A percentile compares a stretch with the other conserved stretches of the same genome.
phyloP scores from a whole-genome alignment of 257 asterid species.

The Leonotis leonurus region DNA sequence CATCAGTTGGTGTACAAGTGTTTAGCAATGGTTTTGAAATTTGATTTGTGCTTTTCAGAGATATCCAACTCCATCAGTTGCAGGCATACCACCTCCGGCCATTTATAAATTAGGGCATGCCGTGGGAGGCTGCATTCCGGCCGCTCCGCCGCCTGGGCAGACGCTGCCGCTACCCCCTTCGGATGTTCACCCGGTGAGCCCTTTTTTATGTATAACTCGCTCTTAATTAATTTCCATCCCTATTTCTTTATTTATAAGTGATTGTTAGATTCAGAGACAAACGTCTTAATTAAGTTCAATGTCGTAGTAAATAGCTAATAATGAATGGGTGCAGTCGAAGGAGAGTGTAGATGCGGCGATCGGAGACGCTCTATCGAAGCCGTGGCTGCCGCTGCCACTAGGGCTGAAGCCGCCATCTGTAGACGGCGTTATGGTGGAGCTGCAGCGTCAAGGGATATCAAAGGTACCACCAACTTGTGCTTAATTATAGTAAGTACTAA shows the following conservation, averaged over 20 bases:
- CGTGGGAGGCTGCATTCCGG: conserved; percentile 27
- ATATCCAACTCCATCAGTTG: conserved; percentile 38
- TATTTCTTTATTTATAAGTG: no score
- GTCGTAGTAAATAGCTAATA: neutral
- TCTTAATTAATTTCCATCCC: no score
- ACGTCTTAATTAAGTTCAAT: no score
- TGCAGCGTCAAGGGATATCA: conserved; percentile 75
- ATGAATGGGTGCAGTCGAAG: conserved; percentile 55
- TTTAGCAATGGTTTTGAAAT: no score
- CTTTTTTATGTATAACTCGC: no score
- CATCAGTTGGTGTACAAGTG: no score
- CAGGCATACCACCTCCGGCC: conserved; percentile 41
- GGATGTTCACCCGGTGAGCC: conserved; percentile 73
- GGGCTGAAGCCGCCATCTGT: conserved; percentile 87
- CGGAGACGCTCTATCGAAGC: conserved; percentile 80
- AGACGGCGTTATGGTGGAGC: conserved; percentile 73
- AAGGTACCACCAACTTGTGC: conserved; percentile 66
- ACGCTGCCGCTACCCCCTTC: conserved; percentile 54
- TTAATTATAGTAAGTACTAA: neutral
- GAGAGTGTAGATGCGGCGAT: conserved; percentile 93
- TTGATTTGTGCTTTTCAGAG: conserved; percentile 31
- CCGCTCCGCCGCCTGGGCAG: conserved; percentile 29
- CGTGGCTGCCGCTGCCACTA: conserved; percentile 93
- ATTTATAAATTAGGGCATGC: conserved; percentile 54
- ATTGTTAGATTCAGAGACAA: no score